These are phyloP conservation scores for Saposhnikovia divaricata DNA, from an alignment of 129 eudicot genomes.

Conservation along the genomic window DNA sequence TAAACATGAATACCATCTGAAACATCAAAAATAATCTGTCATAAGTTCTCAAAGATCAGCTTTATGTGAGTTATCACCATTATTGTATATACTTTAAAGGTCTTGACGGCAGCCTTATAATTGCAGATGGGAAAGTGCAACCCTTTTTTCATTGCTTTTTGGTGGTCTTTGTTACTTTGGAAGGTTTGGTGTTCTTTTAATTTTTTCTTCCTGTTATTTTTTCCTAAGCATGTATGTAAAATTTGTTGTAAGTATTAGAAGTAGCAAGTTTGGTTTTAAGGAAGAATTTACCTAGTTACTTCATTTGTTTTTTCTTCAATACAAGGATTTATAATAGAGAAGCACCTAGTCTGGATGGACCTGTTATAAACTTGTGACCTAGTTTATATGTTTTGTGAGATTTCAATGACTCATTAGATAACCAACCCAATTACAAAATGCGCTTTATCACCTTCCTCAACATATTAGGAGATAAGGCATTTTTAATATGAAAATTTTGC, in stretches of 20 bases:
- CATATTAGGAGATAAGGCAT: not conserved
- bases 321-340: not conserved
- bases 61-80: conserved; percentile 16
- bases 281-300: not conserved
- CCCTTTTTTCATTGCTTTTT: conserved; percentile 67
- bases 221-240: not conserved
- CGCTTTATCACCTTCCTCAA: not conserved
- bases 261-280: not conserved
- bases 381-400: not conserved
- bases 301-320: not conserved
- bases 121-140: conserved; percentile 98
- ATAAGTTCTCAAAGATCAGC: not conserved
- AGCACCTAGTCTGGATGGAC: not conserved
- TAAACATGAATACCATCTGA: not conserved
- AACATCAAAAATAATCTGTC: not conserved
- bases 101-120: conserved; percentile 44
- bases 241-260: not conserved
- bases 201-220: conserved; percentile 4
- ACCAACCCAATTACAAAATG: not conserved
- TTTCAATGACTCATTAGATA: not conserved
- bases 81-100: conserved; percentile 32
- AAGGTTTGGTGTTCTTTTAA: conserved; percentile 38
- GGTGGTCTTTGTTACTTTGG: conserved; percentile 89
- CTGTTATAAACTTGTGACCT: not conserved
- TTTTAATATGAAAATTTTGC: not conserved